phyloP scores from a whole-genome alignment of 2,329 filamentous ascomycete genomes.

The Zalaria obscura region DNA sequence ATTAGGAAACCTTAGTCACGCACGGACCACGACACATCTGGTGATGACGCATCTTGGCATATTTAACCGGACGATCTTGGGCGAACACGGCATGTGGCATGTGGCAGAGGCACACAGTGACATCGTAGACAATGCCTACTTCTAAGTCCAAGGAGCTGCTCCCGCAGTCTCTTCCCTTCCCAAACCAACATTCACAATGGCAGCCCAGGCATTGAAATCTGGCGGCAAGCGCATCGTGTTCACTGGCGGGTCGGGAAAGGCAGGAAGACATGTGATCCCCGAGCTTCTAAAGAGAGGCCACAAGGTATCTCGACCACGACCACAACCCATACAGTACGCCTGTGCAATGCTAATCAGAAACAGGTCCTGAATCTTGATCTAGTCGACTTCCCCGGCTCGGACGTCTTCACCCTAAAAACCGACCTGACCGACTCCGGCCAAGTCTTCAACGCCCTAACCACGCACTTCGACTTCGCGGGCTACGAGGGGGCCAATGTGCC shows the following conservation, averaged over 20 bases:
- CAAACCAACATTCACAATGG: not conserved
- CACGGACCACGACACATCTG: no score
- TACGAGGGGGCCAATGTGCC: constrained; percentile 30
- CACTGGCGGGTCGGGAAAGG: constrained; percentile 42
- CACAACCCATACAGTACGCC: not conserved
- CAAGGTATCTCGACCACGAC: constrained; percentile 12
- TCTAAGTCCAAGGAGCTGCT: not conserved
- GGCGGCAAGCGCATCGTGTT: constrained; percentile 32
- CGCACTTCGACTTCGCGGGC: constrained; percentile 40
- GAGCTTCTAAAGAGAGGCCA: constrained; percentile 37
- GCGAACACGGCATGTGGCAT: no score
- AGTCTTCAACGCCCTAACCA: constrained; percentile 41
- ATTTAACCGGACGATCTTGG: no score
- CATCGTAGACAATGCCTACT: not conserved
- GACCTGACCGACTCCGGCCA: constrained; percentile 42
- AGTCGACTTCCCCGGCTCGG: constrained; percentile 21
- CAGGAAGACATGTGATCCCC: constrained; percentile 40
- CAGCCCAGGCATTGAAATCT: not conserved
- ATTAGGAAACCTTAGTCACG: no score
- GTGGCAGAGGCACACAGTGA: not conserved
- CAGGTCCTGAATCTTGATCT: constrained; percentile 42
- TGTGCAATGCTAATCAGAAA: not conserved
- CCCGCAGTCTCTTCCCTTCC: no score
- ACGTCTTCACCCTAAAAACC: constrained; percentile 39
- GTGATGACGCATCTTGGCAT: no score